A percentile compares a stretch with the other conserved stretches of the same genome.
Evolutionary conservation across 345 rosid genomes (phyloP).

Genomic region (Raphanus sativus): DNA sequence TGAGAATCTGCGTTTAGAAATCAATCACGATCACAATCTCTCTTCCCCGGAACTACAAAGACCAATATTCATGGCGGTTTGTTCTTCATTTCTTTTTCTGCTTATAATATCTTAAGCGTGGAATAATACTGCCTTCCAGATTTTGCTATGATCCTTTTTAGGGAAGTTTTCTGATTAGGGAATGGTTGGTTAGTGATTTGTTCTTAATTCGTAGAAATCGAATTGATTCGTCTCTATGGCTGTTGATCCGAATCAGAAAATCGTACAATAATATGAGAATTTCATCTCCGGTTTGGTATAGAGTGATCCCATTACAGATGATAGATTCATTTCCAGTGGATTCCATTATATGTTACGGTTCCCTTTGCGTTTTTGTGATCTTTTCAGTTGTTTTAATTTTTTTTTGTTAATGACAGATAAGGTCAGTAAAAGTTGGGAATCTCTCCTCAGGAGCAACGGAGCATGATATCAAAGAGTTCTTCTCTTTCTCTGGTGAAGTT

Average conservation of each 20-base stretch:
- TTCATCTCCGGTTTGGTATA: no score
- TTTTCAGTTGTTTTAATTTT: no score
- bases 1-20: not conserved
- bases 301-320: no score
- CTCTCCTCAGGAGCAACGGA: slow-evolving; percentile 72
- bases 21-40: not conserved
- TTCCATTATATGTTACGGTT: no score
- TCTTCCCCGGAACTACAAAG: not conserved
- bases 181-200: not conserved
- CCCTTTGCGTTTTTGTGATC: no score
- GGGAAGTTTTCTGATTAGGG: not conserved
- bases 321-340: no score
- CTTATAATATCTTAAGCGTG: not conserved
- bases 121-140: no score
- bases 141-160: no score
- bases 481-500: slow-evolving; percentile 90
- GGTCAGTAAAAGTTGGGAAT: slow-evolving; percentile 74
- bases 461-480: slow-evolving; percentile 83
- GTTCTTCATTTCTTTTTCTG: not conserved
- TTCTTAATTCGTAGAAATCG: not conserved
- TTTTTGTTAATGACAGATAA: slow-evolving; percentile 40
- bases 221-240: not conserved
- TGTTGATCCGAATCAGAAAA: no score
- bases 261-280: no score
- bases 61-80: not conserved